These are phyloP conservation scores for Penicillium antarcticum DNA, from an alignment of 495 filamentous ascomycete species.

Conservation along the genomic window DNA sequence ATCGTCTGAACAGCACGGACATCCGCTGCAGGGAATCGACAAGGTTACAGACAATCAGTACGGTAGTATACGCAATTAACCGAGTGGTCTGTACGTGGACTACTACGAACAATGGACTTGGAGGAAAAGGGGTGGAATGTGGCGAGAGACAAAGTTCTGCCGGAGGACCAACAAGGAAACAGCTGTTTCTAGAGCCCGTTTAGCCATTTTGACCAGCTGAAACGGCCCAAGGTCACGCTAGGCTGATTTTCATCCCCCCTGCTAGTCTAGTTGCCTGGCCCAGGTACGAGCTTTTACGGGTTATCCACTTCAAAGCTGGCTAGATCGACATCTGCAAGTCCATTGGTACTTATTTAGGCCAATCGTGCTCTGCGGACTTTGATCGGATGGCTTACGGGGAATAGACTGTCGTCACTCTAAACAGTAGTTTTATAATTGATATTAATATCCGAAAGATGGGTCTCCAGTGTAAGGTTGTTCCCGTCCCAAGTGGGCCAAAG, in stretches of 20 bases:
- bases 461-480: too few species aligned
- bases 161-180: conserved; percentile 22
- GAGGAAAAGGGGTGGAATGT: conserved; percentile 15
- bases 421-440: too few species aligned
- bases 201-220: conserved; percentile 15
- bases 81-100: not conserved
- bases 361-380: too few species aligned
- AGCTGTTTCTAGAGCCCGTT: not conserved
- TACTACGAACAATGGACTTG: not conserved
- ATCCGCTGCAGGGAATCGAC: conserved; percentile 34
- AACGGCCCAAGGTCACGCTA: conserved; percentile 3
- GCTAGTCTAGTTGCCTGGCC: conserved; percentile 17
- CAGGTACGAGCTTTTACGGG: conserved; percentile 8
- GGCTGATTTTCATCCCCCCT: conserved; percentile 18
- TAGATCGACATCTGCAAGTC: too few species aligned
- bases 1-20: conserved; percentile 41
- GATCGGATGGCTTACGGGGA: too few species aligned
- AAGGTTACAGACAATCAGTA: conserved; percentile 2
- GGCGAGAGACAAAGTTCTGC: conserved; percentile 14
- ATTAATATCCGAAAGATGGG: too few species aligned
- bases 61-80: too few species aligned
- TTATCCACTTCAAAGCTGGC: not conserved
- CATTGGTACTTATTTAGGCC: too few species aligned
- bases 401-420: too few species aligned
- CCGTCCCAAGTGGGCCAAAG: too few species aligned